Conservation (phyloP, 1,284 basidiomycete genomes). For the Kwoniella shivajii region DNA sequence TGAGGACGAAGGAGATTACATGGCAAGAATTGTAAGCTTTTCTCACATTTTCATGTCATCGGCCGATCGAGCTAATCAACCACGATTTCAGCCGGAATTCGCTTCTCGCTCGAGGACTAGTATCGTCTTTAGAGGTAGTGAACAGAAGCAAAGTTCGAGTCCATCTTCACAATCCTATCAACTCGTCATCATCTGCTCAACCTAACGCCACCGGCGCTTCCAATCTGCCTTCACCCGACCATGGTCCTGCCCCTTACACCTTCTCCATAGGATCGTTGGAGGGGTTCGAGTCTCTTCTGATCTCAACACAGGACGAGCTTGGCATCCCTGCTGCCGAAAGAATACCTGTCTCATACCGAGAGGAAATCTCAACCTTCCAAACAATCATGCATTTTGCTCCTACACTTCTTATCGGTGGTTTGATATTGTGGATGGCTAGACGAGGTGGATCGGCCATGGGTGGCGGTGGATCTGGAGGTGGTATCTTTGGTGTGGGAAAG, state of each 20-base stretch:
- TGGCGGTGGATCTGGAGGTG: conserved; percentile 69
- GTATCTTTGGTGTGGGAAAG: conserved; percentile 97
- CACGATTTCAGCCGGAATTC: conserved; percentile 66
- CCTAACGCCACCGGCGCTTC: conserved; percentile 23
- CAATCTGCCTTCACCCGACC: conserved; percentile 42
- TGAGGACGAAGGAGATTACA: conserved; percentile 77
- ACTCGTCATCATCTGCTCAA: conserved; percentile 4
- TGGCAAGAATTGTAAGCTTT: conserved; percentile 92
- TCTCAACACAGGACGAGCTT: conserved; percentile 90
- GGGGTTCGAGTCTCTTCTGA: conserved; percentile 91
- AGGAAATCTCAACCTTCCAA: conserved; percentile 83
- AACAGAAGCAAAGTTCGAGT: conserved; percentile 78
- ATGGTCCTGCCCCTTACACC: conserved; percentile 64
- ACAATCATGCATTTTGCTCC: conserved; percentile 91
- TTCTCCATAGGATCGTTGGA: conserved; percentile 99
- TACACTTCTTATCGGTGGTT: conserved; percentile 84
- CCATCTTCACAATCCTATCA: conserved; percentile 50
- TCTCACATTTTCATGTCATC: background rate
- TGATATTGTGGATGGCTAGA: conserved; percentile 87
- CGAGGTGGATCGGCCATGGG: conserved; percentile 65
- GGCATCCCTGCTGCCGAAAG: conserved; percentile 88
- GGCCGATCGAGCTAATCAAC: conserved; percentile 7
- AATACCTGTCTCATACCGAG: conserved; percentile 95
- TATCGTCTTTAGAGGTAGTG: conserved; percentile 90
- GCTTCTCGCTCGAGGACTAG: conserved; percentile 93